Evolutionary conservation across 306 rosid genomes (phyloP).

Genomic region (Vigna angularis): DNA sequence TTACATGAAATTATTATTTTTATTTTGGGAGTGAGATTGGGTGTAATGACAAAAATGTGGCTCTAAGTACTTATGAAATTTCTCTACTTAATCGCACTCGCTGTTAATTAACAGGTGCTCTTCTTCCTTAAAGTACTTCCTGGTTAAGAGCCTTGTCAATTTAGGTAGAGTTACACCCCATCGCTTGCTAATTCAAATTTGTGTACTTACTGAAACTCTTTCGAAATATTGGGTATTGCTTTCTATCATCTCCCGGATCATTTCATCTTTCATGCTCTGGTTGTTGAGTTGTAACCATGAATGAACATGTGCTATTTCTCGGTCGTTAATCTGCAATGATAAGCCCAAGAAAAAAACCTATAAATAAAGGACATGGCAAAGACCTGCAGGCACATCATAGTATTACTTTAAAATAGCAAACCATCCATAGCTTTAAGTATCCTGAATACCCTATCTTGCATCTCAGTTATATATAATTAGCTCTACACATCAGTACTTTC

Average conservation of each 20-base stretch:
- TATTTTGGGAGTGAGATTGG: background rate
- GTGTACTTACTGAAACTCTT: conserved; percentile 15
- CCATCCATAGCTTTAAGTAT: conserved; percentile 21
- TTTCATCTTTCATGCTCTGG: conserved; percentile 32
- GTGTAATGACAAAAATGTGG: conserved; percentile 31
- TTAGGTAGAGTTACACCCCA: background rate
- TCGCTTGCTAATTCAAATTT: conserved; percentile 23
- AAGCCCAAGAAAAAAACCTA: conserved; percentile 39
- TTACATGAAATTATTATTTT: background rate
- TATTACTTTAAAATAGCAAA: conserved; percentile 22
- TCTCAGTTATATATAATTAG: conserved; percentile 11
- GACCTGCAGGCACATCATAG: background rate
- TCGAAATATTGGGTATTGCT: conserved; percentile 16
- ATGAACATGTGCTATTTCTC: conserved; percentile 33
- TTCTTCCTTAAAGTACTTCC: too few relatives aligned
- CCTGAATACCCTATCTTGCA: background rate
- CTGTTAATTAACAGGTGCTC: too few relatives aligned
- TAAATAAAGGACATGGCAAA: conserved; percentile 25
- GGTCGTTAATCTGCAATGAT: conserved; percentile 46
- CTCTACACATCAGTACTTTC: conserved; percentile 7
- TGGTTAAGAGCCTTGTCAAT: too few relatives aligned
- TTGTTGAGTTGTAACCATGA: conserved; percentile 27
- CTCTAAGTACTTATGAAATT: background rate
- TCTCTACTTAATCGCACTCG: too few relatives aligned
- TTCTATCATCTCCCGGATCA: conserved; percentile 19